Evolutionary conservation across 225 moss, liverwort and hornwort genomes (phyloP).

Genomic region (Rhytidiadelphus loreus): DNA sequence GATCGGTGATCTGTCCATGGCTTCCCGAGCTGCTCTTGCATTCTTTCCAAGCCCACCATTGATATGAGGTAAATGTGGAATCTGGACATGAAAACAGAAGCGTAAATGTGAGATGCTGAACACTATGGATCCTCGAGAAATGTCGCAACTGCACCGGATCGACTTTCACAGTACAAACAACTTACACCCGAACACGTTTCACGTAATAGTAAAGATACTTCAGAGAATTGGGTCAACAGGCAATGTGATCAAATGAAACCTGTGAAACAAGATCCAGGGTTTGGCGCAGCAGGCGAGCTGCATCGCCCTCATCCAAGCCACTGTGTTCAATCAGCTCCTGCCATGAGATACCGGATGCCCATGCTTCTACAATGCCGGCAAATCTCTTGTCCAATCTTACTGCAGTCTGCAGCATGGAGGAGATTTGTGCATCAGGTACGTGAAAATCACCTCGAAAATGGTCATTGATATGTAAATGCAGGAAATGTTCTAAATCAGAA

Average conservation of each 20-base stretch:
- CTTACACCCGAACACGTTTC: background rate
- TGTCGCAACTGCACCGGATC: background rate
- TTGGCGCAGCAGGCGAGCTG: slow-evolving; percentile 66
- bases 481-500: background rate
- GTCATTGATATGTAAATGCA: background rate
- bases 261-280: slow-evolving; percentile 76
- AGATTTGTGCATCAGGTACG: background rate
- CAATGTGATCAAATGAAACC: slow-evolving; percentile 2
- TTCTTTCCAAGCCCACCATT: slow-evolving; percentile 33
- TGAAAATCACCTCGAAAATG: background rate
- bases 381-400: slow-evolving; percentile 56
- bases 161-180: background rate
- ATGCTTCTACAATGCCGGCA: slow-evolving; percentile 76
- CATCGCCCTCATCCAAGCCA: slow-evolving; percentile 86
- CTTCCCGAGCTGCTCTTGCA: slow-evolving; percentile 49
- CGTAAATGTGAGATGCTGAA: background rate
- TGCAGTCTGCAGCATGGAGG: slow-evolving; percentile 24
- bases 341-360: slow-evolving; percentile 84
- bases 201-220: background rate
- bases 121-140: background rate
- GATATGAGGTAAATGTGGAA: slow-evolving; percentile 67
- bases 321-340: slow-evolving; percentile 59
- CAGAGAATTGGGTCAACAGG: background rate
- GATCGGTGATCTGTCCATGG: slow-evolving; percentile 77
- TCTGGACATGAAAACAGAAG: slow-evolving; percentile 15